These are phyloP conservation scores for Stemphylium lycopersici DNA, from an alignment of 2,329 filamentous ascomycete genomes.

Conservation along the genomic window DNA sequence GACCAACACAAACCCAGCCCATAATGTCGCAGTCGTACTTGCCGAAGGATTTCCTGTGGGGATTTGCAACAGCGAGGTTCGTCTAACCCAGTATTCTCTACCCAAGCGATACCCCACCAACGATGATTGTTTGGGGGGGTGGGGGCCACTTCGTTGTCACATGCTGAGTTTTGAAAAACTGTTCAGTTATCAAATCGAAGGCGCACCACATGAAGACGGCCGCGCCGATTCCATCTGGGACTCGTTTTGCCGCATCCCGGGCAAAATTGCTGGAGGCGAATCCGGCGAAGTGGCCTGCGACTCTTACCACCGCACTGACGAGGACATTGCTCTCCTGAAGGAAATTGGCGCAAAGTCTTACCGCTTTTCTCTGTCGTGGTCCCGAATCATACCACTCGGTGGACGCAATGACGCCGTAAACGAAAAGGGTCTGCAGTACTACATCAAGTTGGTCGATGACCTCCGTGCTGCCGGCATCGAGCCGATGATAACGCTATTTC, in stretches of 20 bases:
- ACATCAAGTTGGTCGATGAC: slow-evolving; percentile 78
- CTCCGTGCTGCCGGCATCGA: slow-evolving; percentile 76
- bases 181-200: slow-evolving; percentile 84
- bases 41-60: slow-evolving; percentile 50
- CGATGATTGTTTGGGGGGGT: slow-evolving; percentile 8
- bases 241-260: slow-evolving; percentile 79
- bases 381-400: slow-evolving; percentile 83
- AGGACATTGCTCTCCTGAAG: slow-evolving; percentile 80
- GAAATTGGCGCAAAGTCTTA: slow-evolving; percentile 74
- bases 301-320: slow-evolving; percentile 79
- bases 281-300: slow-evolving; percentile 82
- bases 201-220: slow-evolving; percentile 74
- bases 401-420: slow-evolving; percentile 84
- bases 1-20: slow-evolving; percentile 1
- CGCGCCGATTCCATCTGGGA: slow-evolving; percentile 88
- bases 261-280: slow-evolving; percentile 80
- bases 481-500: slow-evolving; percentile 82
- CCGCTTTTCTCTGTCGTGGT: slow-evolving; percentile 84
- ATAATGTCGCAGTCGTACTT: slow-evolving; percentile 47
- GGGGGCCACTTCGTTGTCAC: slow-evolving; percentile 8
- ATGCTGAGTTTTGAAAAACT: slow-evolving; percentile 29
- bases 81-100: slow-evolving; percentile 29
- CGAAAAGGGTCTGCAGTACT: slow-evolving; percentile 76
- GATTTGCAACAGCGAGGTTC: slow-evolving; percentile 52
- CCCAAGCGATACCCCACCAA: slow-evolving; percentile 29